These are phyloP conservation scores for Vanrija sp. DNA, from an alignment of 1,284 basidiomycete genomes.

Conservation along the genomic window DNA sequence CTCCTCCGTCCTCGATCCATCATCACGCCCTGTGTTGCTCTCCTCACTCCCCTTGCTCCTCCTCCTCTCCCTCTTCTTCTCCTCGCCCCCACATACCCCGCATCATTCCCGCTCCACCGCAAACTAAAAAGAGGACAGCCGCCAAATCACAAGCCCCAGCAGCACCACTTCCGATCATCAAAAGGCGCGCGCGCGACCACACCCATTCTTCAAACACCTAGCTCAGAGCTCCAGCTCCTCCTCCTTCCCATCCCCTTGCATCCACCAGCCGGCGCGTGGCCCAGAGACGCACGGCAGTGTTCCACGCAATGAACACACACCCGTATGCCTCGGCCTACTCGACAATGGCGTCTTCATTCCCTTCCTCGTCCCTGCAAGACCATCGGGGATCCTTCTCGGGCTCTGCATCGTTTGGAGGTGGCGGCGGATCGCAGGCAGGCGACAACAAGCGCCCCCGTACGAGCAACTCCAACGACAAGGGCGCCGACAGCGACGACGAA, in stretches of 20 bases:
- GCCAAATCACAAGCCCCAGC: no score
- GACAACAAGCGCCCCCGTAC: constrained; percentile 16
- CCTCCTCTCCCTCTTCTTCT: no score
- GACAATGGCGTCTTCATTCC: constrained; percentile 30
- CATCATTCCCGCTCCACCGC: no score
- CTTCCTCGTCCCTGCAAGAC: constrained; percentile 24
- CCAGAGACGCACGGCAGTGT: background rate
- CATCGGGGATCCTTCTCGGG: background rate
- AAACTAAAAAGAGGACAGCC: no score
- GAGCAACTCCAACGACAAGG: constrained; percentile 9
- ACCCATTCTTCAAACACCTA: background rate
- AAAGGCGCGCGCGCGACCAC: background rate
- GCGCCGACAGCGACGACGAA: constrained; percentile 17
- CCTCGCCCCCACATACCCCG: no score
- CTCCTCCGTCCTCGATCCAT: background rate
- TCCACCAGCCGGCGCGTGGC: background rate
- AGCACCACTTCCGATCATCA: background rate
- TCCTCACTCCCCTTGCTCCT: background rate
- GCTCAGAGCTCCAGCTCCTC: no score
- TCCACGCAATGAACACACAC: constrained; percentile 23
- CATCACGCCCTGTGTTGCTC: no score
- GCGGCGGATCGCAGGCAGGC: background rate
- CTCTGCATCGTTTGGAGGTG: background rate
- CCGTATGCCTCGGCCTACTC: constrained; percentile 43
- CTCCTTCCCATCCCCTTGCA: background rate